Base-by-base conservation (phyloP, 2,329 filamentous ascomycete species). In the Fusarium sp. region DNA sequence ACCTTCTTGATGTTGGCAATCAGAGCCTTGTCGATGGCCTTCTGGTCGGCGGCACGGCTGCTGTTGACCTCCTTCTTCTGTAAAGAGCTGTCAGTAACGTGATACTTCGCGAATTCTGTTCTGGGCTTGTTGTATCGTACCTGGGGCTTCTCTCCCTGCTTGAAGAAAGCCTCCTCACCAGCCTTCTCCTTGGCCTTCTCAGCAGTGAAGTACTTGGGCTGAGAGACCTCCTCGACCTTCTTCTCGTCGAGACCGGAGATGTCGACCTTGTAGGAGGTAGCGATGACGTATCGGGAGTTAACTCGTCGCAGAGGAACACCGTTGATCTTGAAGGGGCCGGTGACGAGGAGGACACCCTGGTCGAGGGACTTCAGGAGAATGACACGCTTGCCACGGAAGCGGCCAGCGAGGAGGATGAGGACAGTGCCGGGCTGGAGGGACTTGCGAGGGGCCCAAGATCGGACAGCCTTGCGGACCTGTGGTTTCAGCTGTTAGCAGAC, bases 271-370 rank as follows among this genome's bases (percentile, higher is more conserved):
- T 92, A 91, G 81, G 92, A 94, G 82, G 94, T 97, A 83, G 93
- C 94, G 84, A 97, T 97, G 83, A 97, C 94, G 87, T 96, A 97
- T 86, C 93, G 92, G 84, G 94, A 89, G 89, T 97, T 97, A 84
- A 97, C 93, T 85, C 93, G 91, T 87, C 96, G 93, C 83, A 99
- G 92, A 80, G 96, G 96, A 78, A 99, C 96, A 86, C 96, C 96
- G 89, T 99, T 99, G 89, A 99, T 93, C 93, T 98, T 99, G 93
- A 98, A 99, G 84, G 96, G 96, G 82, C 96, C 96, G 84, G 96
- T 99, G 82, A 99, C 94, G 85, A 99, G 94, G 85, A 99, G 94
- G 78, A 98, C 94, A 88, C 96, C 96, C 89, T 98, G 94, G 83
- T 94, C 90, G 83, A 99, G 95, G 86, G 92, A 91, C 92, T 98